Evolutionary conservation across 108 stramenopile species (phyloP), one percentile per base, ranked within the genome.

Genomic region (Bacterosira constricta): DNA sequence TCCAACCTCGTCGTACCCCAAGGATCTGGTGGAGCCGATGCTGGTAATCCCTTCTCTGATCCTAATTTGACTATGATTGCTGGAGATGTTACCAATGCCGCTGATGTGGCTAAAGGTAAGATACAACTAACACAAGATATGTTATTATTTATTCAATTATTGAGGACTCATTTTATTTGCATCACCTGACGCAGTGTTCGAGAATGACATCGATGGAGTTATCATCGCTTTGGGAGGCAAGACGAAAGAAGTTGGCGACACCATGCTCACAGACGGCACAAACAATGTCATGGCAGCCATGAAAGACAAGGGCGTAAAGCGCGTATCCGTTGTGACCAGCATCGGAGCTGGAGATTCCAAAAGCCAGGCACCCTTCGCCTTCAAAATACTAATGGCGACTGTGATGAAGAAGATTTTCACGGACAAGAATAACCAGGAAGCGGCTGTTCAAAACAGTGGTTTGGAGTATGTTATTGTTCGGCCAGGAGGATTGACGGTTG

Each of bases 351-450:
- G 98, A n/a, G 94, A 98, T 69, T 88, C 86, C 49, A 92, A 98
- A 80, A 83, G 87, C 29, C 97, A 99, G 72, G 95, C 95, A 10
- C 93, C 93, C 12, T 96, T 97, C 79, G 88, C 93, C 25, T 95
- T 95, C 88, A 95, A 95, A 63, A 72, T 95, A 26, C 79, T 99
- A 47, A 99, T 99, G 98, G 88, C 81, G 84, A 99, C 98, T 3
- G 98, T 89, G 46, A 98, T 95, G 94, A 96, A 92, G 74, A 95
- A 94, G 66, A 97, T 98, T 63, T 98, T 99, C 71, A 73, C 65
- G 39, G 98, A 99, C 83, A 99, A 99, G 84, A 98, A 99, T 76
- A 94, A 92, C 32, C 98, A 99, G 76, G 98, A 99, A 75, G 81
- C 73, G 55, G 95, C 92, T 8, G 90, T 92, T 52, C 57, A 66